A percentile compares a stretch with the other conserved stretches of the same genome.
Evolutionary conservation across 73 alveolate genomes (phyloP).

Genomic region (Paramecium pentaurelia): DNA sequence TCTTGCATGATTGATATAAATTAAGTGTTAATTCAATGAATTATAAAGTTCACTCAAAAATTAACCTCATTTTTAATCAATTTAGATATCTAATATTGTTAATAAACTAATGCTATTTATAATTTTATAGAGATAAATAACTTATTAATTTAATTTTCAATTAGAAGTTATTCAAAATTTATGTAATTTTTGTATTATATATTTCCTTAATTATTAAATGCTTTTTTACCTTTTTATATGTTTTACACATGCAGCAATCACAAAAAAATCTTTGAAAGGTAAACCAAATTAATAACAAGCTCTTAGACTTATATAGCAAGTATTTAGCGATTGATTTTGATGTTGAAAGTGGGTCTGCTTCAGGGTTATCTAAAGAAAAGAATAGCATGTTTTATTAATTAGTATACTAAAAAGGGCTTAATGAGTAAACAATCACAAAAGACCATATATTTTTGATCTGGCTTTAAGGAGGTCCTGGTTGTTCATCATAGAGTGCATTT

Average conservation of each 20-base stretch:
- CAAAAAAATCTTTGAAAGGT: background rate
- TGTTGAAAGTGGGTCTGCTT: background rate
- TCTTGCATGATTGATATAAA: background rate
- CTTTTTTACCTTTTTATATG: background rate
- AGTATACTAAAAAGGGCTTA: background rate
- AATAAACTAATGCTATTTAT: too few species aligned
- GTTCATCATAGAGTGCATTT: conserved; percentile 82
- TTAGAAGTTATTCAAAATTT: background rate
- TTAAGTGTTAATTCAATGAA: background rate
- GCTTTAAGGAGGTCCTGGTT: conserved; percentile 97
- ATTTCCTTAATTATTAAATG: background rate
- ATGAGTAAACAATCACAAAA: background rate
- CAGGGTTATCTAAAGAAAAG: background rate
- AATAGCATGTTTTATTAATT: conserved; percentile 15
- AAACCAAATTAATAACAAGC: background rate
- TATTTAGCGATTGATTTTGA: background rate
- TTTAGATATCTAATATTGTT: too few species aligned
- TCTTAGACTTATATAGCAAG: background rate
- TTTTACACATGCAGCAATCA: background rate
- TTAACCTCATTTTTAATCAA: background rate
- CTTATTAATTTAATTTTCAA: background rate
- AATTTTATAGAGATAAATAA: too few species aligned
- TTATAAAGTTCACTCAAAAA: too few species aligned
- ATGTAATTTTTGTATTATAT: background rate
- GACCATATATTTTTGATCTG: conserved; percentile 53